Evolutionary conservation across 768 basidiomycete genomes (phyloP).

Genomic region (Chlorophyllum brunneum): DNA sequence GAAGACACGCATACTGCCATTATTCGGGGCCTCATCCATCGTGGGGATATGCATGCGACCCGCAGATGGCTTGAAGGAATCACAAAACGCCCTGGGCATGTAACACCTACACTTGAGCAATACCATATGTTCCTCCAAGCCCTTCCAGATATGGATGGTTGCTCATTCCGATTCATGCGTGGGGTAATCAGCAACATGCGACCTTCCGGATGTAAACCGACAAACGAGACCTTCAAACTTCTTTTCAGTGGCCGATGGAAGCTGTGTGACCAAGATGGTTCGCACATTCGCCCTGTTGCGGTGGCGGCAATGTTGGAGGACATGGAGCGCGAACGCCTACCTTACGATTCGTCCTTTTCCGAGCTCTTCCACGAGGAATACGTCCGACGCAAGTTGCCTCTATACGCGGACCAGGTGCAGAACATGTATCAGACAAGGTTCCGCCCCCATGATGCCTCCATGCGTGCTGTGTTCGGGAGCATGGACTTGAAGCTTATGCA

Average conservation of each 20-base stretch:
- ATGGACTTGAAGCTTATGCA: neutral
- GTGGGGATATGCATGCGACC: constrained; percentile 39
- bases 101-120: constrained; percentile 46
- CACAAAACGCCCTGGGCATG: constrained; percentile 41
- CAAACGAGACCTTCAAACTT: constrained; percentile 42
- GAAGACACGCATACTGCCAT: constrained; percentile 46
- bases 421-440: constrained; percentile 29
- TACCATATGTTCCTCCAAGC: constrained; percentile 51
- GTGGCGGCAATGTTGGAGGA: constrained; percentile 41
- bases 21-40: constrained; percentile 42
- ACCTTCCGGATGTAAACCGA: constrained; percentile 31
- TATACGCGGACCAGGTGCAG: constrained; percentile 34
- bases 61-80: constrained; percentile 52
- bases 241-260: constrained; percentile 43
- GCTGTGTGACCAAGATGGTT: constrained; percentile 23
- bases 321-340: constrained; percentile 41
- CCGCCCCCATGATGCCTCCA: constrained; percentile 17
- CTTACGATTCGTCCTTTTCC: constrained; percentile 40
- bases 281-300: constrained; percentile 25
- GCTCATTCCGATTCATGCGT: constrained; percentile 29
- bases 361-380: constrained; percentile 40
- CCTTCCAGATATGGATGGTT: constrained; percentile 23
- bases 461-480: neutral
- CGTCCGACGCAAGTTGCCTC: constrained; percentile 30
- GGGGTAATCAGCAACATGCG: constrained; percentile 13